Percentiles rank a stretch among this genome's conserved stretches.
These are phyloP conservation scores for Oryza glaberrima DNA, from an alignment of 176 grass and related monocot species.

Conservation along the genomic window DNA sequence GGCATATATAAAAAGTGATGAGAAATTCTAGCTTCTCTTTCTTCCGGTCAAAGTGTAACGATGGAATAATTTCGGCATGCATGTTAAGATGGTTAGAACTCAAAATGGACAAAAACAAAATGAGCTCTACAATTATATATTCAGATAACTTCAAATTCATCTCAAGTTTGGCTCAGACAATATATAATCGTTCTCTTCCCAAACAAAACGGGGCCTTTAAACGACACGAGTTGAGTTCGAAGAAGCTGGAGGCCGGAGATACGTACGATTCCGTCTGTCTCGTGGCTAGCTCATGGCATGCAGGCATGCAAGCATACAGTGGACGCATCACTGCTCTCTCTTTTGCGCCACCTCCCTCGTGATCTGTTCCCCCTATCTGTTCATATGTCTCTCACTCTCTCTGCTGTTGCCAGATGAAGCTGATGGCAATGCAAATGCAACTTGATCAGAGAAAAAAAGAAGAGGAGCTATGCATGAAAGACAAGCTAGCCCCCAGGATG, in stretches of 20 bases:
- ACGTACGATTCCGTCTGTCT: background rate
- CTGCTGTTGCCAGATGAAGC: constrained; percentile 35
- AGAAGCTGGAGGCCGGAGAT: background rate
- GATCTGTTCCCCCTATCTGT: constrained; percentile 21
- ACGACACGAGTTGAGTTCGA: background rate
- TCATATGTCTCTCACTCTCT: background rate
- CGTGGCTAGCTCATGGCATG: background rate
- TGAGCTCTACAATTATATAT: background rate
- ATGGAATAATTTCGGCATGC: background rate
- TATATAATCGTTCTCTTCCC: background rate
- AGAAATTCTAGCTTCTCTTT: too few species aligned
- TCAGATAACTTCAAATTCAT: background rate
- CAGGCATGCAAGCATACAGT: background rate
- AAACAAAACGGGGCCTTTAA: background rate
- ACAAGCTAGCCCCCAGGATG: background rate
- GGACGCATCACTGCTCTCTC: background rate
- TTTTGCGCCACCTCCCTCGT: constrained; percentile 31
- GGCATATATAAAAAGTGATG: too few species aligned
- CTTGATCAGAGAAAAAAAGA: constrained; percentile 12
- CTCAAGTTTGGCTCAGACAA: background rate
- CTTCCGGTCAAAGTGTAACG: background rate
- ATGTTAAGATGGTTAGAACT: too few species aligned
- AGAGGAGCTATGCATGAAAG: constrained; percentile 11
- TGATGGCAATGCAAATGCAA: background rate
- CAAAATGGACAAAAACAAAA: background rate